phyloP scores from a whole-genome alignment of 495 filamentous ascomycete genomes.

The Penicillium coffeae region DNA sequence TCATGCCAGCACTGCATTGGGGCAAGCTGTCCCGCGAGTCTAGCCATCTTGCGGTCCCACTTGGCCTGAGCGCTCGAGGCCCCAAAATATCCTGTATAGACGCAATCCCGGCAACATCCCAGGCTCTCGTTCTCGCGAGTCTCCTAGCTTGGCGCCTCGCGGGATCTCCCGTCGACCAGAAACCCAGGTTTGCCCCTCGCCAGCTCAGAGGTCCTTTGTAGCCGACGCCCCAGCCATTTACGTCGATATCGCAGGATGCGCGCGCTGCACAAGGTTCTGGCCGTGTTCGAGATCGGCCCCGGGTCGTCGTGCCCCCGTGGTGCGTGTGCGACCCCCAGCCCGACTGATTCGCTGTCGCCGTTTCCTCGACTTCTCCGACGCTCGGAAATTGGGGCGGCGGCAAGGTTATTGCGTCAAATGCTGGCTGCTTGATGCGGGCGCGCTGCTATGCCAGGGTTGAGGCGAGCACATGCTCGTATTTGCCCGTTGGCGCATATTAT shows the following conservation, averaged over 20 bases:
- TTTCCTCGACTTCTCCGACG: slow-evolving; percentile 14
- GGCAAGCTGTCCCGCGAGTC: slow-evolving; percentile 7
- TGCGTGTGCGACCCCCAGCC: slow-evolving; percentile 9
- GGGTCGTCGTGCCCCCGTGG: slow-evolving; percentile 11
- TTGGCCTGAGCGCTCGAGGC: not conserved
- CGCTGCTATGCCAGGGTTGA: too few relatives aligned
- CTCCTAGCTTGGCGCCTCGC: too few relatives aligned
- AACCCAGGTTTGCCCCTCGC: not conserved
- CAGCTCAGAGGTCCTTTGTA: not conserved
- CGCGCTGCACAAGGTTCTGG: slow-evolving; percentile 11
- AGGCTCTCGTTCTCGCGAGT: too few relatives aligned
- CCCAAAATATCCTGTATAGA: not conserved
- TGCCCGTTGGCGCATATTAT: too few relatives aligned
- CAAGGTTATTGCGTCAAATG: too few relatives aligned
- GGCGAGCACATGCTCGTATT: too few relatives aligned
- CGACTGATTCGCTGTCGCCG: slow-evolving; percentile 12
- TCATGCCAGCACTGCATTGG: too few relatives aligned
- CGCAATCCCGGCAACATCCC: not conserved
- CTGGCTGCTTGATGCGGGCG: too few relatives aligned
- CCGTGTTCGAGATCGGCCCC: slow-evolving; percentile 14
- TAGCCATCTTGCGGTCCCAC: slow-evolving; percentile 9
- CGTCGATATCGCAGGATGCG: not conserved
- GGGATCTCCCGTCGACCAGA: too few relatives aligned
- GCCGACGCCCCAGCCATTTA: not conserved
- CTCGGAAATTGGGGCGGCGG: slow-evolving; percentile 15